phyloP scores from a whole-genome alignment of 108 stramenopile genomes.

The Skeletonema tropicum region DNA sequence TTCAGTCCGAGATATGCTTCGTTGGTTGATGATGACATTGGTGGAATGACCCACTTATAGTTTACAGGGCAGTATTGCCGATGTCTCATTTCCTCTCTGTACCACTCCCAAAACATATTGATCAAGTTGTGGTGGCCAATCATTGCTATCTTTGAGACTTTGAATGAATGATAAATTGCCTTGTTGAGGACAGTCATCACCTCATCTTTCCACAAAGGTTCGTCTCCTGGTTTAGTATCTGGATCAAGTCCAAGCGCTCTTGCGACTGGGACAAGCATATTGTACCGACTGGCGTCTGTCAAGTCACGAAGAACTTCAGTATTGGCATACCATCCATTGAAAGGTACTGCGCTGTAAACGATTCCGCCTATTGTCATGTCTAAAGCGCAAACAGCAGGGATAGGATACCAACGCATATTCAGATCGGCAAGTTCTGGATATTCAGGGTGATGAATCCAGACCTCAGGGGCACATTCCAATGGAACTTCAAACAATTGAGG shows the following conservation, averaged over 20 bases:
- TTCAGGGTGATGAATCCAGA: conserved; percentile 22
- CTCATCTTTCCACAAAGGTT: conserved; percentile 24
- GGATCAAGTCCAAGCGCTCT: conserved; percentile 17
- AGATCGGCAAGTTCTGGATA: conserved; percentile 11
- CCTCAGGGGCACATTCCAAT: conserved; percentile 18
- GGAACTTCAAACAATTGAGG: conserved; percentile 29
- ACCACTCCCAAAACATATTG: conserved; percentile 35
- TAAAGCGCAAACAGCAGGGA: conserved; percentile 30
- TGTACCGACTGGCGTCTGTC: conserved; percentile 26
- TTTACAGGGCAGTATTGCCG: conserved; percentile 27
- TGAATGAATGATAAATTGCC: conserved; percentile 42
- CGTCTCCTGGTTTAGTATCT: conserved; percentile 9
- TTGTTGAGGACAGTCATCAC: conserved; percentile 14
- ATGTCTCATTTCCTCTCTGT: conserved; percentile 18
- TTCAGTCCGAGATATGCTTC: conserved; percentile 22
- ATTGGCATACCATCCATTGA: conserved; percentile 51
- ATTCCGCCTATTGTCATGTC: conserved; percentile 39
- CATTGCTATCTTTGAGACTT: conserved; percentile 20
- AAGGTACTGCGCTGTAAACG: conserved; percentile 36
- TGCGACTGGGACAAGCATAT: conserved; percentile 24
- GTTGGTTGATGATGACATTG: conserved; percentile 21
- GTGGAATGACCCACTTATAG: conserved; percentile 33
- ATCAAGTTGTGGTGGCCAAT: conserved; percentile 43
- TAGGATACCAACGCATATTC: conserved; percentile 12
- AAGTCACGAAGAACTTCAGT: conserved; percentile 40